These are phyloP conservation scores for Bipolaris cookei DNA, from an alignment of 2,329 filamentous ascomycete species.

Conservation along the genomic window DNA sequence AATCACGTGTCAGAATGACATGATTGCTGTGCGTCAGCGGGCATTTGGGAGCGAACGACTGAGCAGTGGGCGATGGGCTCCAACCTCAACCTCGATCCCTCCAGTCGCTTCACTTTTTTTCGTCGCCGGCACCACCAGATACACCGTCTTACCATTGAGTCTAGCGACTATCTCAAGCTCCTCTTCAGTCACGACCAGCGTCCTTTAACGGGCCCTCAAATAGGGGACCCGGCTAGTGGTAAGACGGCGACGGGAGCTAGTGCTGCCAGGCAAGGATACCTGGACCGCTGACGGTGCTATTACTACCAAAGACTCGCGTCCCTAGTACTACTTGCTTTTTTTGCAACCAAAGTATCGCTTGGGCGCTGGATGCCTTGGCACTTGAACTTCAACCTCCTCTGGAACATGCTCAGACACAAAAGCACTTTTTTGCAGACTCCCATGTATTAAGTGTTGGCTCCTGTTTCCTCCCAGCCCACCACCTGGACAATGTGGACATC, in stretches of 20 bases:
- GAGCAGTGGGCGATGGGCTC: background rate
- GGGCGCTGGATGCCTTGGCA: background rate
- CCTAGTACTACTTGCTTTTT: slow-evolving; percentile 1
- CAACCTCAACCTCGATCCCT: background rate
- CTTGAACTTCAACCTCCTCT: background rate
- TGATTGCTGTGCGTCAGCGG: slow-evolving; percentile 8
- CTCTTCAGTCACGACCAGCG: slow-evolving; percentile 1
- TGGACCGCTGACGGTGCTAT: background rate
- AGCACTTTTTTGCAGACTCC: background rate
- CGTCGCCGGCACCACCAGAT: background rate
- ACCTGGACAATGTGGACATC: too few relatives aligned
- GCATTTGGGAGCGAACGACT: background rate
- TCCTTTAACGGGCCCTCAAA: slow-evolving; percentile 6
- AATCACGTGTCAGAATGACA: slow-evolving; percentile 15
- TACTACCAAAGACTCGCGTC: background rate
- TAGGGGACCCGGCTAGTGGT: slow-evolving; percentile 20
- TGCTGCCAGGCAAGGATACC: slow-evolving; percentile 7
- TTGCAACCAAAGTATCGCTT: background rate
- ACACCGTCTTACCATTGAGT: background rate
- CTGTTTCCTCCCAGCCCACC: background rate
- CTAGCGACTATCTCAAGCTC: background rate
- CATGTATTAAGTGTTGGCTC: background rate
- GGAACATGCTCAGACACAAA: background rate
- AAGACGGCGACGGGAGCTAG: slow-evolving; percentile 25
- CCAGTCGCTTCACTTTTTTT: background rate